Base-by-base conservation (phyloP, 2,329 filamentous ascomycete species). In the Fusarium redolens region DNA sequence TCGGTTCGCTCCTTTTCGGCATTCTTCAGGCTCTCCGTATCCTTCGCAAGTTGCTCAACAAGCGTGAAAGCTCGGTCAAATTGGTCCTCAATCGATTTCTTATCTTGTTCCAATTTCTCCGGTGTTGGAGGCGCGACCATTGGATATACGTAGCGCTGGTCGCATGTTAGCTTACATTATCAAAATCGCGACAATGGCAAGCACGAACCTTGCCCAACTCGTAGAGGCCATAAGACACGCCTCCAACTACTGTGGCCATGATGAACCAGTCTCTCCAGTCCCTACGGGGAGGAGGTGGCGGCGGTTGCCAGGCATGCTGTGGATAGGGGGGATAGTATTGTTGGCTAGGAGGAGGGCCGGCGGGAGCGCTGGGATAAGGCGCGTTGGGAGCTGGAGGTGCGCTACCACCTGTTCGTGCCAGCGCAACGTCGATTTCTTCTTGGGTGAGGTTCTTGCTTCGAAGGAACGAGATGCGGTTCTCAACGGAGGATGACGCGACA, bases 201-300 rank as follows among this genome's bases (percentile, higher is more conserved):
- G 7, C n/a, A 38, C 80, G 41, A 85, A 94, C 93, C 89, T 97
- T 97, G 68, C 95, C 93, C 20, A 98, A 88, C 73, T 92, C 90
- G 80, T 96, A 99, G 28, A 97, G 83, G 1, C 95, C 96, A 79
- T 98, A 98, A 43, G 94, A 89, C 25, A 98, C 92, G 54, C 95
- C 94, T 64, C 95, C 92, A 71, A 97, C 92, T 17, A 98, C 93
- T 0, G 96, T 99, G 12, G 96, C 96, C 94, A 98, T 97, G 82
- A 99, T 98, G 83, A 99, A 99, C 93, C 95, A 98, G 81, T 99
- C 96, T 69, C 97, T 90, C 96, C 96, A 99, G 83, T 99, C 96
- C 79, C 96, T 88, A 80, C 91, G 92, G 6, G 95, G 95, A 5
- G 91, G 83, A 61, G 88, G 86, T 3, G 87, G 87, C 7, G 89